Base-by-base conservation (phyloP, 495 filamentous ascomycete genomes). In the Penicillium manginii region DNA sequence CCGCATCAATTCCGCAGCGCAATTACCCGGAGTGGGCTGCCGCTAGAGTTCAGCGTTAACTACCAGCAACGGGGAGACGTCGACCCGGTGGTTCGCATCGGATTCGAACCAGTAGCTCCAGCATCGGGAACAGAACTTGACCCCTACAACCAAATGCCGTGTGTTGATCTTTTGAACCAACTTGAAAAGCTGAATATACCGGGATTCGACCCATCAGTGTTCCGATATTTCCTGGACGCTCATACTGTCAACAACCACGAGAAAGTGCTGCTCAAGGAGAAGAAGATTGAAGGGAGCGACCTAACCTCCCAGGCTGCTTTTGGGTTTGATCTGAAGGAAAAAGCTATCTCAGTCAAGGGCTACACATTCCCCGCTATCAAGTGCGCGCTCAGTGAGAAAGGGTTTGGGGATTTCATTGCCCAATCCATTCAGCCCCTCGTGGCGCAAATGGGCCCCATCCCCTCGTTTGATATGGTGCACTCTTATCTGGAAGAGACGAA, bases 21-120 rank as follows among this genome's bases (percentile, higher is more conserved):
- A 1, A 59, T 67, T 12, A 56, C 58, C 2, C 54, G 46, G 0
- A 62, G 48, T 33, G 64, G 58, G 2, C 49, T 63, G 3, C 55
- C 61, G 2, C 29, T 67, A 7, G 64, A 64, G 17, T 60, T 54
- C 43, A 67, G 64, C 23, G 15, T 67, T 19, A 67, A 67, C 37
- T 67, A 57, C 49, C 58, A 63, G 26, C 32, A 60, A 31, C 0
- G 11, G 2, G 31, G 17, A 40, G 17, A 17, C 8, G 15, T 21
- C 11, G 31, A 54, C 2, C 64, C 47, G 2, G 18, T 62, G 1
- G 23, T 61, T 2, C 58, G 64, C 4, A 57, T 64, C 17, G 61
- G 49, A 8, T 60, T 67, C n/a, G 64, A 67, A 21, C 64, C 64
- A 0, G 31, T 67, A 2, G 49, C 26, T 19, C 10, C 3, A 10